Conservation (phyloP, 257 asterid species). For the Solanum ossicruentum region DNA sequence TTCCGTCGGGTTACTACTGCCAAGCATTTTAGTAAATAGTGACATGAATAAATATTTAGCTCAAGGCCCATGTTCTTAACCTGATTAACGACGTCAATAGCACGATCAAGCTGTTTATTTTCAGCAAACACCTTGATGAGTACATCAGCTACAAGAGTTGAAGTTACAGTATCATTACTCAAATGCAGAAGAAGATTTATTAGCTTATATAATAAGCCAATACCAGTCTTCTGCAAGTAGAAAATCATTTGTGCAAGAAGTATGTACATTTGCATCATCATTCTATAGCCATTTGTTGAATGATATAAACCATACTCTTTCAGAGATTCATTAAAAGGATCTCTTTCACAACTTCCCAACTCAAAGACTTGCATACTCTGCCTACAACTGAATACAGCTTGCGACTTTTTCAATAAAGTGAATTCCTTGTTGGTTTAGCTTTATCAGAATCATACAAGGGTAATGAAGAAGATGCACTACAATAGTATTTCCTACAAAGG, state of each 20-base stretch:
- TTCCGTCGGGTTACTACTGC: slow-evolving; percentile 26
- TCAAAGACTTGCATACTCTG: slow-evolving; percentile 44
- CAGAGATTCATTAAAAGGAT: slow-evolving; percentile 23
- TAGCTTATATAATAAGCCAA: slow-evolving; percentile 28
- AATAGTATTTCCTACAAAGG: slow-evolving; percentile 20
- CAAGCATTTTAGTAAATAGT: slow-evolving; percentile 57
- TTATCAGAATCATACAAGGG: slow-evolving; percentile 26
- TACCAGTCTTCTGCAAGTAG: slow-evolving; percentile 20
- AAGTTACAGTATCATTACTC: slow-evolving; percentile 8
- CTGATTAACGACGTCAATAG: slow-evolving; percentile 21
- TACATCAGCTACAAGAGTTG: slow-evolving; percentile 21
- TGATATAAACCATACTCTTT: slow-evolving; percentile 31
- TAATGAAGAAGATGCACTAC: background rate
- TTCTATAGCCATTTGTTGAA: slow-evolving; percentile 21
- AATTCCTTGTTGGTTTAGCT: background rate
- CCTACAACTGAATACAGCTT: slow-evolving; percentile 28
- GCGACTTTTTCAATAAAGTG: background rate
- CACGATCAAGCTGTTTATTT: slow-evolving; percentile 32
- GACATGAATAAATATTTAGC: slow-evolving; percentile 36
- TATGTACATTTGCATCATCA: slow-evolving; percentile 31
- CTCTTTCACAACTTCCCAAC: slow-evolving; percentile 29
- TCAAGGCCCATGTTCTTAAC: slow-evolving; percentile 27
- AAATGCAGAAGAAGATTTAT: slow-evolving; percentile 6
- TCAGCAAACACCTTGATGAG: slow-evolving; percentile 50
- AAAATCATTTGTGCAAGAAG: slow-evolving; percentile 36